Evolutionary conservation across 2,329 filamentous ascomycete genomes (phyloP), one percentile per base, ranked within the genome.

Genomic region (Leptographium galeiforme): DNA sequence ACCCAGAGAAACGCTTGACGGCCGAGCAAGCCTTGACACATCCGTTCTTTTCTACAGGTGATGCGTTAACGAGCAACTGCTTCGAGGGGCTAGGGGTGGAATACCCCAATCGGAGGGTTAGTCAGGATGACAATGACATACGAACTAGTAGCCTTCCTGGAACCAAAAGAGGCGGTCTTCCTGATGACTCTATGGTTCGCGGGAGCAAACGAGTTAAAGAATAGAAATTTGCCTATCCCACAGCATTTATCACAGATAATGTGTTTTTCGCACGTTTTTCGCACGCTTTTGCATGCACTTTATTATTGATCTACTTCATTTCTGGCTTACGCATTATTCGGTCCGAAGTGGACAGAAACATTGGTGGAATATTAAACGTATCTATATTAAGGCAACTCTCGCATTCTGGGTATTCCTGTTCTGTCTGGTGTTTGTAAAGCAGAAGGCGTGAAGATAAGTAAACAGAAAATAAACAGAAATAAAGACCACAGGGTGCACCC

Each of bases 51-150:
- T 78, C 74, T 38, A 82, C 82, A 61, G 83, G 83, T 2, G 83
- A 86, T 25, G 80, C 81, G 56, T 79, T 93, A 18, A 85, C 78
- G 43, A 76, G 81, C 41, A 93, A 95, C 64, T 96, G 89, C 64
- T 98, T 98, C 61, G 89, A 95, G 63, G 89, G 90, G 0, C 76
- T 89, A 51, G 88, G 89, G 68, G 82, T 82, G 57, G 88, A 93
- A 63, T 98, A 98, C 66, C 93, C 93, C 0, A 83, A 89, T 63
- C 78, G 93, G 8, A 80, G 91, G 49, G 90, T 98, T 43, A 95
- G 86, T 61, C 85, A 94, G 62, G 93, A 98, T 63, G 89, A 96
- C 65, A 95, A 95, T 61, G 93, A 97, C 67, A 96, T 97, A 54
- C 77, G 88, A n/a, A 90, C 87, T 0, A 84, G 84, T 45, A 95